These are phyloP conservation scores for Sporothrix pseudoabietina DNA, from an alignment of 2,329 filamentous ascomycete genomes.

Conservation along the genomic window DNA sequence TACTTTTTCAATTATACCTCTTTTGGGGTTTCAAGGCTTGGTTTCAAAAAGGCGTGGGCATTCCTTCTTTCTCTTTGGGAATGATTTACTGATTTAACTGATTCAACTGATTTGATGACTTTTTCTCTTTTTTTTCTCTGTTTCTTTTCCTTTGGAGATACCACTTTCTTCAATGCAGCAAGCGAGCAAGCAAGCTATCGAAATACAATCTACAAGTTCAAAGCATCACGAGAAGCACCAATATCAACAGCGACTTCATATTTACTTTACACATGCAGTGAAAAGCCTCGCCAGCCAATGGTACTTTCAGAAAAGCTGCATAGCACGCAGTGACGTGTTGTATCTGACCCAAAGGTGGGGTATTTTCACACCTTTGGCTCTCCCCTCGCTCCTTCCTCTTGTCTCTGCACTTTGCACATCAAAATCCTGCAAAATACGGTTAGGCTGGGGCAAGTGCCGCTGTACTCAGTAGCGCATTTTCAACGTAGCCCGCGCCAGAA, in stretches of 20 bases:
- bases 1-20: background rate
- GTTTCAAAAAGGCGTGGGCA: background rate
- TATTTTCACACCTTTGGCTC: background rate
- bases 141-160: conserved; percentile 28
- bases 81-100: too few species aligned
- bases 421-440: background rate
- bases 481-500: background rate
- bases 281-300: background rate
- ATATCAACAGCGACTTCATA: background rate
- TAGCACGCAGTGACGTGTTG: conserved; percentile 17
- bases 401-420: background rate
- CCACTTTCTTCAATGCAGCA: conserved; percentile 24
- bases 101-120: background rate
- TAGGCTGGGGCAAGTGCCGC: conserved; percentile 10
- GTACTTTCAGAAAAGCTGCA: background rate
- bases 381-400: background rate
- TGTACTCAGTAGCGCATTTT: background rate
- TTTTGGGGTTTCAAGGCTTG: conserved; percentile 10
- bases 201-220: background rate
- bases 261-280: background rate
- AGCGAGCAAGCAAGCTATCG: background rate
- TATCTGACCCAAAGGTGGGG: conserved; percentile 9
- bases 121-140: conserved; percentile 18
- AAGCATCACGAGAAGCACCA: background rate
- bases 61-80: conserved; percentile 10